A percentile compares a stretch with the other conserved stretches of the same genome.
phyloP scores from a whole-genome alignment of 768 basidiomycete species.

The Russula brevipes region DNA sequence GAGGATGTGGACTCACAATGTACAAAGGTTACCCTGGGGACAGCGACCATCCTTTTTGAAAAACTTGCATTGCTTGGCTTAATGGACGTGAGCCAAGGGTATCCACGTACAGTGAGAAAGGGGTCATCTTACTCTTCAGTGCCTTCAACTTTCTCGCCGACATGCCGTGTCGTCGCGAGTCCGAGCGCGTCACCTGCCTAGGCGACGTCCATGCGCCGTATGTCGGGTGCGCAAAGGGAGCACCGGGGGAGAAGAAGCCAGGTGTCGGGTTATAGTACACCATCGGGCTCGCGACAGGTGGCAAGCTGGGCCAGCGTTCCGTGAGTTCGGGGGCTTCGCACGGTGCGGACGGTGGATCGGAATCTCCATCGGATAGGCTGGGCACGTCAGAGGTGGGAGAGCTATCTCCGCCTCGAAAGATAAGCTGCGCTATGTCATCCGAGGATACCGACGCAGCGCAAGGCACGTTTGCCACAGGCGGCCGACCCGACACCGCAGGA shows the following conservation, averaged over 20 bases:
- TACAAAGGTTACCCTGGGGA: constrained; percentile 21
- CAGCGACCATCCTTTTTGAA: constrained; percentile 22
- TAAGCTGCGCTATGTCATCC: constrained; percentile 8
- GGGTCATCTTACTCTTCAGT: constrained; percentile 19
- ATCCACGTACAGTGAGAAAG: neutral
- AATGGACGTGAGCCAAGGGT: neutral
- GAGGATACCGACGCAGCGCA: neutral
- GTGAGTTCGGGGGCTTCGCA: constrained; percentile 21
- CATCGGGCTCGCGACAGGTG: constrained; percentile 5
- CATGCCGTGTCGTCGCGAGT: constrained; percentile 11
- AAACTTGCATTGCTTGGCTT: constrained; percentile 25
- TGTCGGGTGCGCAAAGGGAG: constrained; percentile 7
- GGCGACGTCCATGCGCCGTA: constrained; percentile 4
- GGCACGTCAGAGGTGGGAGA: constrained; percentile 20
- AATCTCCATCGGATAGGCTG: constrained; percentile 23
- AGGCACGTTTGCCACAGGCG: neutral
- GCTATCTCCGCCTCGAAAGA: constrained; percentile 4
- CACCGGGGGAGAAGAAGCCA: constrained; percentile 8
- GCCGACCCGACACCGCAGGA: neutral
- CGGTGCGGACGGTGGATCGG: constrained; percentile 15
- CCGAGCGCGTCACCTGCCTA: neutral
- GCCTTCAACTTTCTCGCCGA: constrained; percentile 21
- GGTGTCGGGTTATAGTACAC: constrained; percentile 14
- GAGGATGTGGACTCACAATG: constrained; percentile 16
- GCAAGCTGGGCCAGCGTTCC: constrained; percentile 22